Percentiles rank a stretch among this genome's conserved stretches.
These are phyloP conservation scores for Ottelia alismoides DNA, from an alignment of 106 monocot species.

Conservation along the genomic window DNA sequence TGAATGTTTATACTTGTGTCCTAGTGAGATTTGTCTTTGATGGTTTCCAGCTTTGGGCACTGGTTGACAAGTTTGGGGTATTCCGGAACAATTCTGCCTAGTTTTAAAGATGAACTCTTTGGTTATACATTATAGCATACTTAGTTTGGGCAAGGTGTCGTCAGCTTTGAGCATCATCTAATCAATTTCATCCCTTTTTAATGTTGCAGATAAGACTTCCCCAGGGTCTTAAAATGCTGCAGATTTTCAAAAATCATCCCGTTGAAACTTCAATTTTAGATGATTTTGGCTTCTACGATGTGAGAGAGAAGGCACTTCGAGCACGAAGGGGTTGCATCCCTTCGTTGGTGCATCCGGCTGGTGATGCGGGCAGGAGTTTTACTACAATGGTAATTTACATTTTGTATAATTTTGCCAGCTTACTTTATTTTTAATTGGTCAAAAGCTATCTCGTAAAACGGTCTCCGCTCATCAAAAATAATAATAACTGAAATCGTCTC, in stretches of 20 bases:
- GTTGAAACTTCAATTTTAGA: slow-evolving; percentile 46
- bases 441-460: neutral
- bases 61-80: too few relatives aligned
- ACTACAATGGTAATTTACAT: slow-evolving; percentile 12
- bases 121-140: too few relatives aligned
- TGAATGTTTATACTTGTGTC: too few relatives aligned
- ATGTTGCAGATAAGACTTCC: slow-evolving; percentile 48
- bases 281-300: slow-evolving; percentile 75
- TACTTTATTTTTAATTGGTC: neutral
- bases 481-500: too few relatives aligned
- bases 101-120: too few relatives aligned
- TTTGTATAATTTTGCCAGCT: neutral
- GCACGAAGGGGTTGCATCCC: slow-evolving; percentile 10
- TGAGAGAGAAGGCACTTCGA: slow-evolving; percentile 23
- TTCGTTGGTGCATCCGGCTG: neutral
- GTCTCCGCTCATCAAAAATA: too few relatives aligned
- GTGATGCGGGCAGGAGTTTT: slow-evolving; percentile 1
- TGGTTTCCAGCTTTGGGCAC: too few relatives aligned
- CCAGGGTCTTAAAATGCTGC: slow-evolving; percentile 74
- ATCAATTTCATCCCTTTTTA: neutral
- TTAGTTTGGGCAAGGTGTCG: too few relatives aligned
- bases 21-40: too few relatives aligned
- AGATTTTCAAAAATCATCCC: slow-evolving; percentile 47
- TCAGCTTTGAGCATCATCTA: too few relatives aligned
- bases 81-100: too few relatives aligned